Conservation (phyloP, 306 rosid genomes). For the Psophocarpus tetragonolobus region DNA sequence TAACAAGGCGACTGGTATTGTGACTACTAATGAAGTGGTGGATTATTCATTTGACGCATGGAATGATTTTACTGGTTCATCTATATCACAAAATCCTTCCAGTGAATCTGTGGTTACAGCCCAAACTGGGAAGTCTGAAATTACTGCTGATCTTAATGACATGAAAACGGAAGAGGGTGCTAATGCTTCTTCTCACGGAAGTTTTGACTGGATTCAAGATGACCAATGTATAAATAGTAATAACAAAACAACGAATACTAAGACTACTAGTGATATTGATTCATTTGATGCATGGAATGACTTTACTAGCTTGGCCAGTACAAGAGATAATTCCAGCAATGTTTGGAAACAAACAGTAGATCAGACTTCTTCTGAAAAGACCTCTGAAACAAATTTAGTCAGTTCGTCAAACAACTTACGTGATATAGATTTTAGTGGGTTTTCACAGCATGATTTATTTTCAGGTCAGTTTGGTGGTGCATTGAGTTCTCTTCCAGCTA, state of each 20-base stretch:
- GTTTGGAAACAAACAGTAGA: constrained; percentile 44
- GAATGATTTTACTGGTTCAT: constrained; percentile 70
- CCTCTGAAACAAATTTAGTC: constrained; percentile 47
- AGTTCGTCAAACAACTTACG: constrained; percentile 42
- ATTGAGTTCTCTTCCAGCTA: constrained; percentile 40
- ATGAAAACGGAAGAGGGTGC: constrained; percentile 37
- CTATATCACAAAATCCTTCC: constrained; percentile 46
- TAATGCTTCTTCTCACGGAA: constrained; percentile 32
- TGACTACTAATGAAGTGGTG: constrained; percentile 31
- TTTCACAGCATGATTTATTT: constrained; percentile 47
- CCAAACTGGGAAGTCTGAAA: constrained; percentile 50
- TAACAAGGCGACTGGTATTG: constrained; percentile 39
- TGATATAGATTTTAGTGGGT: constrained; percentile 52
- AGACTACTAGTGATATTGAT: constrained; percentile 37
- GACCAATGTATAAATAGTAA: constrained; percentile 48
- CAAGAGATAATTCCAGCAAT: constrained; percentile 44
- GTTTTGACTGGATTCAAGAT: constrained; percentile 57
- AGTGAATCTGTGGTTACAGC: constrained; percentile 34
- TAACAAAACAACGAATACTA: constrained; percentile 39
- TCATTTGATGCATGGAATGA: constrained; percentile 68
- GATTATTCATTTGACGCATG: constrained; percentile 61
- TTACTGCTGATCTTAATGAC: constrained; percentile 33
- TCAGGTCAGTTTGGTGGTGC: constrained; percentile 46
- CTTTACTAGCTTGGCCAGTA: constrained; percentile 51
- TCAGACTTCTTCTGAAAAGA: constrained; percentile 41